These are phyloP conservation scores for Avena eriantha DNA, from an alignment of 176 grass and related monocot genomes.

Conservation along the genomic window DNA sequence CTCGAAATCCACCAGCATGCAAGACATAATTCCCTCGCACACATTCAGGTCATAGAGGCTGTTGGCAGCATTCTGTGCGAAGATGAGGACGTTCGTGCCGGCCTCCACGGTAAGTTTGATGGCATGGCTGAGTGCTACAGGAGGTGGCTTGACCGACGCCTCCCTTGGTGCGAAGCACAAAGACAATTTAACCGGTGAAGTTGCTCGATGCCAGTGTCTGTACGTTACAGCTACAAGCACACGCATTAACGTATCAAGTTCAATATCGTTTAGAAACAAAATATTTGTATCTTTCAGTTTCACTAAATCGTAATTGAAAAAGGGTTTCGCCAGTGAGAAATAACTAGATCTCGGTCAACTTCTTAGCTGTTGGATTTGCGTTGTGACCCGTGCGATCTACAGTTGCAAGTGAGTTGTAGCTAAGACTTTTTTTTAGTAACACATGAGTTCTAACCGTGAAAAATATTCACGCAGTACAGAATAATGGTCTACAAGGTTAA, in stretches of 20 bases:
- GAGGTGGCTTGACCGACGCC: not conserved
- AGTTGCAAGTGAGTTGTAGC: too few relatives aligned
- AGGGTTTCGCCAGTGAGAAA: too few relatives aligned
- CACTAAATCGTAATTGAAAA: too few relatives aligned
- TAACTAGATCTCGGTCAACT: too few relatives aligned
- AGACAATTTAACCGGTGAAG: constrained; percentile 32
- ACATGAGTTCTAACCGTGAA: too few relatives aligned
- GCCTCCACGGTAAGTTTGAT: not conserved
- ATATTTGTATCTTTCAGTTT: too few relatives aligned
- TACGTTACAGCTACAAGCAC: not conserved
- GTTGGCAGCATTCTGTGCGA: not conserved
- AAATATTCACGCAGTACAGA: too few relatives aligned
- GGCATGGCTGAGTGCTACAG: fast-evolving
- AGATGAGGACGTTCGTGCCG: constrained; percentile 28
- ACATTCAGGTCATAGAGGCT: fast-evolving
- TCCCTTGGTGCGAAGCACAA: constrained; percentile 33
- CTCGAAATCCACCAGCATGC: constrained; percentile 27
- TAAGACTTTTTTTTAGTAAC: too few relatives aligned
- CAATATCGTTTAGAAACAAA: too few relatives aligned
- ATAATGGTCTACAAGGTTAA: too few relatives aligned
- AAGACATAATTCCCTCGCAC: not conserved
- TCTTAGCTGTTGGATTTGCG: too few relatives aligned
- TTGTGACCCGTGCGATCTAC: too few relatives aligned
- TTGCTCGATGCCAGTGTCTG: not conserved
- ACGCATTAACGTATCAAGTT: not conserved